Conservation (phyloP, 441 rosid genomes). For the Adansonia madagascariensis region DNA sequence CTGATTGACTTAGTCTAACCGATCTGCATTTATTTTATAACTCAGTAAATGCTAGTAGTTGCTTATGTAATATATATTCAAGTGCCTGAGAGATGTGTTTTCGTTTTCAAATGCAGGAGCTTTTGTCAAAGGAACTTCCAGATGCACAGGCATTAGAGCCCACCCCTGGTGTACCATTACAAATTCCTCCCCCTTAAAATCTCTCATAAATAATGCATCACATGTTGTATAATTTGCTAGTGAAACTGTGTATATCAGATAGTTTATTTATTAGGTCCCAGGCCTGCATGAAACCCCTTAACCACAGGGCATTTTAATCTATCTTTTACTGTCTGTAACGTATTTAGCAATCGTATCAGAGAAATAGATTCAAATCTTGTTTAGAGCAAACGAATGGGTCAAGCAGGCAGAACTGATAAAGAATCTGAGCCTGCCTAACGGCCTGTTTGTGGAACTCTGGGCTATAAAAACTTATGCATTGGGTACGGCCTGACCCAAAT, state of each 20-base stretch:
- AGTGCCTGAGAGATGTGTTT: neutral
- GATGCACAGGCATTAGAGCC: slow-evolving; percentile 72
- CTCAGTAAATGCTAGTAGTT: neutral
- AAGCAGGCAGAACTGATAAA: no score
- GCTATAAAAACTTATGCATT: neutral
- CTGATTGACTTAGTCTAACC: neutral
- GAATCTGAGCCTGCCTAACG: no score
- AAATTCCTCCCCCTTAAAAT: slow-evolving; percentile 44
- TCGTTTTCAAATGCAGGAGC: slow-evolving; percentile 47
- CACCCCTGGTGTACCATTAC: slow-evolving; percentile 67
- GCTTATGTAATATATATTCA: neutral
- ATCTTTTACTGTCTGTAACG: neutral
- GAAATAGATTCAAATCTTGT: neutral
- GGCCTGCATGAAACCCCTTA: neutral
- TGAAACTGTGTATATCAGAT: neutral
- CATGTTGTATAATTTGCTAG: neutral
- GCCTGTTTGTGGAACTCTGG: neutral
- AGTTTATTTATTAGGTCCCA: neutral
- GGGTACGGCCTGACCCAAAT: neutral
- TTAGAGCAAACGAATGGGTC: neutral
- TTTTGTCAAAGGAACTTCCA: slow-evolving; percentile 67
- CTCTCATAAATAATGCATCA: neutral
- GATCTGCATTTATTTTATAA: neutral
- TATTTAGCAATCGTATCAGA: neutral
- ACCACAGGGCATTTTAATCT: neutral